These are phyloP conservation scores for Blastocystis sp. DNA, from an alignment of 352 stramenopile genomes.

Conservation along the genomic window DNA sequence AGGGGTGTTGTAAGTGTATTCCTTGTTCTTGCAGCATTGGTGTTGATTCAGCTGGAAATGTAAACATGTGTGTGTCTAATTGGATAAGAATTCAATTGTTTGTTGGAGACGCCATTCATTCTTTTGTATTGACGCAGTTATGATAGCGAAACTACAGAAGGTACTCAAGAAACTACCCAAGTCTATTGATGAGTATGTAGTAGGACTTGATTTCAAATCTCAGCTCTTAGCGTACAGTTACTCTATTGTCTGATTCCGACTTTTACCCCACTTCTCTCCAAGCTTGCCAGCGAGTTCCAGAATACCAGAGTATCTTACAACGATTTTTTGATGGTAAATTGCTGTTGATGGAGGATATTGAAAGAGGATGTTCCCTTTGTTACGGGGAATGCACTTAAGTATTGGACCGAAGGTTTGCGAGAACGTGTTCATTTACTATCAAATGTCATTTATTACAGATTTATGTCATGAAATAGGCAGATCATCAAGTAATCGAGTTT, in stretches of 20 bases:
- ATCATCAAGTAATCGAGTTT: neutral
- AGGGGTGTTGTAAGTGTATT: neutral
- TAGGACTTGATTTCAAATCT: neutral
- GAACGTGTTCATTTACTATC: neutral
- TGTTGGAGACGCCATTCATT: no score
- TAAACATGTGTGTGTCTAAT: neutral
- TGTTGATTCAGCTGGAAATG: neutral
- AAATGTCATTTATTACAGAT: neutral
- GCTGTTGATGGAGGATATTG: neutral
- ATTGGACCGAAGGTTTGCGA: neutral
- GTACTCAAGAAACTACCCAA: neutral
- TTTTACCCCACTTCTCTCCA: neutral
- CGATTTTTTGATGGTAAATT: slow-evolving; percentile 18
- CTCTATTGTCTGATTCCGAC: neutral
- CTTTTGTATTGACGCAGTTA: neutral
- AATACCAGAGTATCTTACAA: neutral
- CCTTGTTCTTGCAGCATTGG: neutral
- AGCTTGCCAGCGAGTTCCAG: neutral
- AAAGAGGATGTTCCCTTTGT: slow-evolving; percentile 41
- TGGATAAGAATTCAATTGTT: no score
- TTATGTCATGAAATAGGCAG: neutral
- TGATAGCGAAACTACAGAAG: neutral
- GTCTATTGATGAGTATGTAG: neutral
- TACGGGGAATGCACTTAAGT: neutral
- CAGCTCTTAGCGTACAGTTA: neutral